Conservation (phyloP, 2,329 filamentous ascomycete species). For the Pseudocercospora cruenta region DNA sequence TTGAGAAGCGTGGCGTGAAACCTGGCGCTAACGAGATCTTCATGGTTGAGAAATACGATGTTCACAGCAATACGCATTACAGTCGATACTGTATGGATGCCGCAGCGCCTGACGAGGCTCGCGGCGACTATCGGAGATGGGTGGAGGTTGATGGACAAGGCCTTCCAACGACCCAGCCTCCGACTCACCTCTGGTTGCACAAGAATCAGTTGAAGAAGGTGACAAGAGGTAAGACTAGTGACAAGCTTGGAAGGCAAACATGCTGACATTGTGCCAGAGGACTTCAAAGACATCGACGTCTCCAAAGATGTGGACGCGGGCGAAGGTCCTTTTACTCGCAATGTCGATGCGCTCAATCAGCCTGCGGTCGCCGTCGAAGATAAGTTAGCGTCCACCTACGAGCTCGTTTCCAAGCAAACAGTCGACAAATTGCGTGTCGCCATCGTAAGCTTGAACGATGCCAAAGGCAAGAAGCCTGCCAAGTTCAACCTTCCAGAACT, state of each 20-base stretch:
- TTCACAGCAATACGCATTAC: background rate
- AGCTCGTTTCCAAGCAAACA: background rate
- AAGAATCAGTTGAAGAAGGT: background rate
- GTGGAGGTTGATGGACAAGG: background rate
- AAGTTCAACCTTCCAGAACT: background rate
- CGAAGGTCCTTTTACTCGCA: background rate
- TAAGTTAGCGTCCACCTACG: background rate
- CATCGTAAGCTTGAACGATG: background rate
- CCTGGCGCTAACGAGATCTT: background rate
- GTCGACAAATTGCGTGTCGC: background rate
- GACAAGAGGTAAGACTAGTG: background rate
- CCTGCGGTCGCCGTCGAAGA: background rate
- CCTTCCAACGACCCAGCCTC: background rate
- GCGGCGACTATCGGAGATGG: background rate
- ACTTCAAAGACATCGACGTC: background rate
- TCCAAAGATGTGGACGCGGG: background rate
- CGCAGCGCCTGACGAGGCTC: background rate
- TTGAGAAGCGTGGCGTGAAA: background rate
- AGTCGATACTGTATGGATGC: background rate
- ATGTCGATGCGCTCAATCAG: background rate
- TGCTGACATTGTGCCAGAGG: background rate
- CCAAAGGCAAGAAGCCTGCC: background rate
- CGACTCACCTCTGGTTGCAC: background rate
- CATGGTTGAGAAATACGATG: background rate
- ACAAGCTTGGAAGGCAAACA: background rate